Conservation (phyloP, 495 filamentous ascomycete genomes). For the Penicillium canescens region DNA sequence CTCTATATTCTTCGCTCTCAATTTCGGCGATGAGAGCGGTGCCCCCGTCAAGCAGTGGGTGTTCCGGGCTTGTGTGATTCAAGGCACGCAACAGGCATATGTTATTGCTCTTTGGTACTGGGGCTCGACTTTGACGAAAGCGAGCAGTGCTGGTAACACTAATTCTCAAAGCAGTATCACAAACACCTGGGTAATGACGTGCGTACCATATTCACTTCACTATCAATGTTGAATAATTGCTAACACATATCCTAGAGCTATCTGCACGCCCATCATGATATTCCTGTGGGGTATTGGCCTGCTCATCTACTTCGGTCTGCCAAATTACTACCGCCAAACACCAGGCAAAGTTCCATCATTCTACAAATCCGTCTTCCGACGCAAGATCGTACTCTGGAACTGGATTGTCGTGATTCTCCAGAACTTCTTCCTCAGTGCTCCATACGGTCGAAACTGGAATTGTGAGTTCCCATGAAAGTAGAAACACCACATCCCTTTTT, state of each 20-base stretch:
- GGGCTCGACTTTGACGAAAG: conserved; percentile 44
- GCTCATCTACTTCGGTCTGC: conserved; percentile 45
- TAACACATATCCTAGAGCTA: conserved; percentile 30
- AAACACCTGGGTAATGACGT: conserved; percentile 51
- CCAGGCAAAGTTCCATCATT: conserved; percentile 67
- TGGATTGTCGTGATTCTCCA: conserved; percentile 49
- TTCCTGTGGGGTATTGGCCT: conserved; percentile 46
- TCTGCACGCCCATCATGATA: conserved; percentile 42
- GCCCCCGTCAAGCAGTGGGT: conserved; percentile 53
- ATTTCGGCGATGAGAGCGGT: conserved; percentile 53
- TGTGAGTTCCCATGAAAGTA: conserved; percentile 31
- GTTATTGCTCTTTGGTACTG: conserved; percentile 55
- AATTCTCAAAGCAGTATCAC: conserved; percentile 36
- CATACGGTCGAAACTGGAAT: conserved; percentile 51
- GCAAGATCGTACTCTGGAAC: conserved; percentile 53
- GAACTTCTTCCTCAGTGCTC: conserved; percentile 52
- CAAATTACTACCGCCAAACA: conserved; percentile 56
- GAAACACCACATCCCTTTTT: background rate
- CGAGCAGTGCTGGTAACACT: conserved; percentile 32
- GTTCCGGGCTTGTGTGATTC: conserved; percentile 52
- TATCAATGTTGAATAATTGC: background rate
- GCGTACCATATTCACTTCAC: conserved; percentile 10
- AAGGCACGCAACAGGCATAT: conserved; percentile 52
- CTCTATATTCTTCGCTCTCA: conserved; percentile 52
- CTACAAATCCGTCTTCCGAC: conserved; percentile 46